These are phyloP conservation scores for Penicillium desertorum DNA, from an alignment of 495 filamentous ascomycete genomes.

Conservation along the genomic window DNA sequence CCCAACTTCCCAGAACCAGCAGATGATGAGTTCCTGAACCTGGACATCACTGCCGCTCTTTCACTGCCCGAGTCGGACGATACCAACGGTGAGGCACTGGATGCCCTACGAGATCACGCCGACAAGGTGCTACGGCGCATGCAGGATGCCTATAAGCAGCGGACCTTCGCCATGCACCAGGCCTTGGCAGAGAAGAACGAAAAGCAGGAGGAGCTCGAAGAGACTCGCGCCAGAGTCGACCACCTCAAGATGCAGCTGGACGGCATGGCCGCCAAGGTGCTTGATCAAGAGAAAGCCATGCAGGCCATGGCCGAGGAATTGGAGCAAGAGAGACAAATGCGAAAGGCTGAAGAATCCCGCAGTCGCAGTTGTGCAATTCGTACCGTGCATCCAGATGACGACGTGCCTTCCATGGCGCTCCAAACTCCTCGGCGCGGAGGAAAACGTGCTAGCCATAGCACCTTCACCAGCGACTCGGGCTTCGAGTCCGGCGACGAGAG, in stretches of 20 bases:
- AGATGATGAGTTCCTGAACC: slow-evolving; percentile 62
- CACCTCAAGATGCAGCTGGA: slow-evolving; percentile 75
- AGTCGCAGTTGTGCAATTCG: slow-evolving; percentile 42
- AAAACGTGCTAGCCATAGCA: slow-evolving; percentile 54
- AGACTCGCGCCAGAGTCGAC: slow-evolving; percentile 63
- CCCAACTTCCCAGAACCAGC: slow-evolving; percentile 35
- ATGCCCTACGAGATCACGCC: slow-evolving; percentile 68
- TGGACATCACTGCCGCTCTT: slow-evolving; percentile 63
- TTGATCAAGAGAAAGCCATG: slow-evolving; percentile 65
- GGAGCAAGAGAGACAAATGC: slow-evolving; percentile 54
- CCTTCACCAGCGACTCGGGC: slow-evolving; percentile 52
- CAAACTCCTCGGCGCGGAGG: slow-evolving; percentile 49
- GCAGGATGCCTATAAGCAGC: slow-evolving; percentile 69
- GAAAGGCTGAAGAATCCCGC: slow-evolving; percentile 55
- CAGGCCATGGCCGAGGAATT: slow-evolving; percentile 62
- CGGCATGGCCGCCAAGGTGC: slow-evolving; percentile 67
- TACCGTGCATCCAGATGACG: slow-evolving; percentile 34
- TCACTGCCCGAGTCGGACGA: slow-evolving; percentile 56
- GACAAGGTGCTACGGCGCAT: slow-evolving; percentile 60
- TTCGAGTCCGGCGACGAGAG: slow-evolving; percentile 58
- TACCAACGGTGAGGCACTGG: slow-evolving; percentile 63
- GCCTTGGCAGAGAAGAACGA: slow-evolving; percentile 61
- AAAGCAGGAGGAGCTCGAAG: slow-evolving; percentile 69
- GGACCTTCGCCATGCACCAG: slow-evolving; percentile 59
- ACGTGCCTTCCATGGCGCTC: slow-evolving; percentile 52